Evolutionary conservation across 108 stramenopile species (phyloP), one percentile per base, ranked within the genome.

Genomic region (Conticribra guillardii): DNA sequence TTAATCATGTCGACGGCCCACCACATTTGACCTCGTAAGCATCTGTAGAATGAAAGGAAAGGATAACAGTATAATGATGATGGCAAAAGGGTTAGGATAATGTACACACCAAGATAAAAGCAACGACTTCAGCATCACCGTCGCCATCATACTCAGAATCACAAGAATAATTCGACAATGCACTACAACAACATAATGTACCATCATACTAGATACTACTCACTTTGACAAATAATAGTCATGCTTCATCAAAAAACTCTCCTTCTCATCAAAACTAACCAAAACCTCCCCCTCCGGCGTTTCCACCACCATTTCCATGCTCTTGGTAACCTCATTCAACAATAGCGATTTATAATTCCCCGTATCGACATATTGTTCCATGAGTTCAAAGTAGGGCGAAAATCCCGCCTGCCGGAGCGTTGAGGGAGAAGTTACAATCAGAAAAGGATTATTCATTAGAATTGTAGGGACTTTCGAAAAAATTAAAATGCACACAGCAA

Each of bases 21-120:
- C 79, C 79, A 79, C 79, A 79, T 79, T 56, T 66, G 58, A 56
- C 79, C 79, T 62, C 79, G 64, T 16, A 79, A 67, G 59, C 79
- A 79, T 44, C 72, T 74, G 31, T 21, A 32, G 23, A 0, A 52
- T 29, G 49, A 24, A n/a, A 0, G 49, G 16, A 27, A 14, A 51
- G 22, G 5, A 11, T 11, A 41, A 41, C 5, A 41, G 11, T 11
- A 41, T 41, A 9, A 41, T 9, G 5, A n/a, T n/a, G n/a, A n/a
- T n/a, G n/a, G n/a, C n/a, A n/a, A n/a, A n/a, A n/a, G n/a, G n/a
- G n/a, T n/a, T n/a, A n/a, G n/a, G n/a, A n/a, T n/a, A n/a, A n/a
- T n/a, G n/a, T n/a, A n/a, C n/a, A n/a, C n/a, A n/a, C n/a, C n/a
- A n/a, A n/a, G n/a, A n/a, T n/a, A n/a, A n/a, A n/a, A n/a, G n/a